Evolutionary conservation across 306 rosid genomes (phyloP), one percentile per base, ranked within the genome.

Genomic region (Citrullus amarus): DNA sequence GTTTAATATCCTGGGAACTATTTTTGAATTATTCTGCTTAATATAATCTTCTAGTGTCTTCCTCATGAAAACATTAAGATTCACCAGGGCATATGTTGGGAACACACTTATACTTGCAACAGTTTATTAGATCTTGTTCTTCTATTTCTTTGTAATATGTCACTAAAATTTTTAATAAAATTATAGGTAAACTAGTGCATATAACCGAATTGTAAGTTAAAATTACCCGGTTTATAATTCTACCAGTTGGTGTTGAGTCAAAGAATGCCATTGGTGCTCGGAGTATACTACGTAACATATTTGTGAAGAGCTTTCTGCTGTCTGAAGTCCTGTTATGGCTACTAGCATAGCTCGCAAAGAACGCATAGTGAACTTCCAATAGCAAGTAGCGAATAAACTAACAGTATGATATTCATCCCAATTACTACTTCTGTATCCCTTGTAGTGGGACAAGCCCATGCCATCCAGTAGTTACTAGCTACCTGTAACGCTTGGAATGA

Each of bases 161-260:
- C 73, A 67, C 51, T 36, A 8, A 16, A 16, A 7, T 2, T 20
- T 66, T 36, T 9, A 68, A 68, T 50, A 48, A 46, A 48, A 15
- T 51, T 32, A 44, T 72, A 50, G 14, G 25, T 46, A 50, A 72
- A 53, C 77, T 15, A 44, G 46, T 46, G 51, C 22, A 73, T 41
- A 51, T 51, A 25, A 14, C 72, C 46, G 57, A 32, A 25, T 61
- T 38, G 56, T 68, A 77, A 75, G 55, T 61, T 6, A 9, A 44
- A 78, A 6, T 87, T 88, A 95, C 98, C 90, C 98, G 86, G 76
- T 93, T 95, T 80, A 95, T 85, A 83, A 92, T 92, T 88, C 98
- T 91, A 82, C 98, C 98, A n/a, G 96, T 85, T 77, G 98, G 98
- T 10, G 98, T 95, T 60, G 98, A 95, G 83, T 95, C 98, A 36